A percentile compares a stretch with the other conserved stretches of the same genome.
phyloP scores from a whole-genome alignment of 2,329 filamentous ascomycete genomes.

The Coniochaeta prunicola region DNA sequence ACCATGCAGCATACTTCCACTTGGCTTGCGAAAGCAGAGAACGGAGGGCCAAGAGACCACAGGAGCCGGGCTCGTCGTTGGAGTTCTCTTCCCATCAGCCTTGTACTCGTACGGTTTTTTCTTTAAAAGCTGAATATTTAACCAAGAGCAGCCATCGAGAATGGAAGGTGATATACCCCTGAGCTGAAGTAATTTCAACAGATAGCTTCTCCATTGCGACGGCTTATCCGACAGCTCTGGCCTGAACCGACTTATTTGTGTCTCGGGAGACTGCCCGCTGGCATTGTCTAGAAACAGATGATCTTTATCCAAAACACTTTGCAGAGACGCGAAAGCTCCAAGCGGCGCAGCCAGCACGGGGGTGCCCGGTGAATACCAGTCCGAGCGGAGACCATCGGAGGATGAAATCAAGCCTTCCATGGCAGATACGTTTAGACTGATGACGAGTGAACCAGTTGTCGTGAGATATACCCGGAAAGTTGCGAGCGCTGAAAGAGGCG shows the following conservation, averaged over 20 bases:
- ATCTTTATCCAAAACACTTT: slow-evolving; percentile 26
- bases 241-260: slow-evolving; percentile 37
- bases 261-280: slow-evolving; percentile 44
- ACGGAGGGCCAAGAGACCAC: slow-evolving; percentile 46
- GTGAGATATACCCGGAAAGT: slow-evolving; percentile 49
- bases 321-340: slow-evolving; percentile 38
- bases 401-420: slow-evolving; percentile 40
- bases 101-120: slow-evolving; percentile 34
- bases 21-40: slow-evolving; percentile 20
- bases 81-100: slow-evolving; percentile 32
- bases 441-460: slow-evolving; percentile 45
- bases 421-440: slow-evolving; percentile 39
- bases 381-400: slow-evolving; percentile 33
- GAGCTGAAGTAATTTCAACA: slow-evolving; percentile 41
- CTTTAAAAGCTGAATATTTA: slow-evolving; percentile 41
- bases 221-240: slow-evolving; percentile 32
- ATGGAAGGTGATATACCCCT: slow-evolving; percentile 38
- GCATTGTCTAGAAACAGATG: slow-evolving; percentile 25
- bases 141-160: slow-evolving; percentile 39
- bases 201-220: slow-evolving; percentile 41
- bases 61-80: slow-evolving; percentile 24
- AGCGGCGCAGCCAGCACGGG: slow-evolving; percentile 48
- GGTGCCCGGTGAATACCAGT: slow-evolving; percentile 31
- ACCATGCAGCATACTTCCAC: slow-evolving; percentile 18
- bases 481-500: slow-evolving; percentile 30